phyloP scores from a whole-genome alignment of 228 moss, liverwort and hornwort species.

The Sphagnum magellanicum region DNA sequence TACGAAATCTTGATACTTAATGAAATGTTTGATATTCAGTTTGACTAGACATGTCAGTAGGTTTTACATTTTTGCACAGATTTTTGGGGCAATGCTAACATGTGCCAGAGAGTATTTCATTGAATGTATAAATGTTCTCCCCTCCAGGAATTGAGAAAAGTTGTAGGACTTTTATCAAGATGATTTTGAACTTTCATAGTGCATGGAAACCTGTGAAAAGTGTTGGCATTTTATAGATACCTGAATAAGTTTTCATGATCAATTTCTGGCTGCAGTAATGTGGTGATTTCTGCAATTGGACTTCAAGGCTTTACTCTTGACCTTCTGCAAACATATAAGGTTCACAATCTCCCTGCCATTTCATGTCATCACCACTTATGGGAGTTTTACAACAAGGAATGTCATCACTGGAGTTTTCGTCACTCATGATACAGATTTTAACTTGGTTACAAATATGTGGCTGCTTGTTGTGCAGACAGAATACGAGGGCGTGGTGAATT shows the following conservation, averaged over 20 bases:
- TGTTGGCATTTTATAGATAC: too few species aligned
- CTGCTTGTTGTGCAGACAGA: conserved; percentile 42
- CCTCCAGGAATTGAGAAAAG: too few species aligned
- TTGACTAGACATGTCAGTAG: too few species aligned
- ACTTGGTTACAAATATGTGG: background rate
- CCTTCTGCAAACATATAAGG: conserved; percentile 68
- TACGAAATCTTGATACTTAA: too few species aligned
- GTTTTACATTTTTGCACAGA: too few species aligned
- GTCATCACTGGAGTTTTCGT: background rate
- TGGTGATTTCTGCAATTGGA: conserved; percentile 73
- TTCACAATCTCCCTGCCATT: conserved; percentile 5
- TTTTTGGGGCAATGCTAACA: too few species aligned
- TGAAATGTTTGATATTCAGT: too few species aligned
- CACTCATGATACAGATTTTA: background rate
- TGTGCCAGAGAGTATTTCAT: too few species aligned
- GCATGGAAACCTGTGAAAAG: too few species aligned
- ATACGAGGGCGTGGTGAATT: conserved; percentile 81
- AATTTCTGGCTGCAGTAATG: conserved; percentile 40
- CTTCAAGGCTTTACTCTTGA: conserved; percentile 65
- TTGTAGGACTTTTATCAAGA: too few species aligned
- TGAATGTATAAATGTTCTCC: too few species aligned
- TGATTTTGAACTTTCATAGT: too few species aligned
- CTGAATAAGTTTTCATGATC: background rate
- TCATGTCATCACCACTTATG: background rate
- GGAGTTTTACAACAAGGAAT: background rate